Percentiles rank a stretch among this genome's conserved stretches.
These are phyloP conservation scores for Raffaelea albimanens DNA, from an alignment of 2,329 filamentous ascomycete genomes.

Conservation along the genomic window DNA sequence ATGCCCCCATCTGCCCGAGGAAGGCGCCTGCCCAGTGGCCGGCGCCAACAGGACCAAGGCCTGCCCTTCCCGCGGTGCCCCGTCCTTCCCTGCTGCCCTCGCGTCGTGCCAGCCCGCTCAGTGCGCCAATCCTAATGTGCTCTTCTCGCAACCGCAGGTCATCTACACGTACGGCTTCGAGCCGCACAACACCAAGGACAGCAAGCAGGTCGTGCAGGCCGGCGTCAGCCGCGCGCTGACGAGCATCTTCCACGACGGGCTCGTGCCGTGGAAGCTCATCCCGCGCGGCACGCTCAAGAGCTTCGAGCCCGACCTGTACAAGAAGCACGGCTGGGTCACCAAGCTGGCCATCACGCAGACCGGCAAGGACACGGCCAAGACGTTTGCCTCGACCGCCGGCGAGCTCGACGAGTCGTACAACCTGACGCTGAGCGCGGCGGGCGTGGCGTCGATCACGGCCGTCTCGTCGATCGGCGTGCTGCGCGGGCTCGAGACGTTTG, in stretches of 20 bases:
- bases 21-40: constrained; percentile 6
- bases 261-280: constrained; percentile 73
- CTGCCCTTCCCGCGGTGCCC: not conserved
- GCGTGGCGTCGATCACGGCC: constrained; percentile 54
- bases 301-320: constrained; percentile 50
- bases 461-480: constrained; percentile 60
- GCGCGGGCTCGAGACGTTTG: constrained; percentile 65
- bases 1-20: not conserved
- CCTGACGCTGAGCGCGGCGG: constrained; percentile 47
- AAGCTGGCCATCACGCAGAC: constrained; percentile 56
- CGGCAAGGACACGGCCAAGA: constrained; percentile 37
- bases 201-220: constrained; percentile 44
- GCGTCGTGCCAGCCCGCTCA: constrained; percentile 9
- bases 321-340: constrained; percentile 39
- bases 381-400: constrained; percentile 46
- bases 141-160: constrained; percentile 27
- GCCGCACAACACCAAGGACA: constrained; percentile 30
- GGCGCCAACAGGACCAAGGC: not conserved
- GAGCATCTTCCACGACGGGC: constrained; percentile 56
- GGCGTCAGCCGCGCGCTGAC: constrained; percentile 50
- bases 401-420: constrained; percentile 69
- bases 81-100: constrained; percentile 2
- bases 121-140: constrained; percentile 5
- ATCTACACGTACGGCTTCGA: constrained; percentile 35
- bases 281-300: constrained; percentile 44